A percentile compares a stretch with the other conserved stretches of the same genome.
Conservation (phyloP, 495 filamentous ascomycete species). For the Penicillium bovifimosum region DNA sequence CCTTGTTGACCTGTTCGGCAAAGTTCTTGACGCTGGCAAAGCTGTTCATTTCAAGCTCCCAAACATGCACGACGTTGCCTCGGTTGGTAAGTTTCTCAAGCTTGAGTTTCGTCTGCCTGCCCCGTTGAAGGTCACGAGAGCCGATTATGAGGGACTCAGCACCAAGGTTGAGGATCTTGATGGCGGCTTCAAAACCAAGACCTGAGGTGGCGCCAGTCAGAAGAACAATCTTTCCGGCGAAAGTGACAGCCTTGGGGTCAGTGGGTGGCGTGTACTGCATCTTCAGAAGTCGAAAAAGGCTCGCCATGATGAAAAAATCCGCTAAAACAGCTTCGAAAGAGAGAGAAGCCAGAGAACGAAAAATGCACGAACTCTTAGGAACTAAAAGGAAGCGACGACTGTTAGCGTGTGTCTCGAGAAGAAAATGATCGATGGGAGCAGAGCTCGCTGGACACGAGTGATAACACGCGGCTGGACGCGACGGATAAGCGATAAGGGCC, state of each 20-base stretch:
- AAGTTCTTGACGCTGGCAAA: constrained; percentile 48
- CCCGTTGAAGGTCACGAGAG: constrained; percentile 38
- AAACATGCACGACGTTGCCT: constrained; percentile 42
- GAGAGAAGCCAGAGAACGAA: neutral
- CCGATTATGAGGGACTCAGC: constrained; percentile 40
- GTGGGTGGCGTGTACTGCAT: constrained; percentile 35
- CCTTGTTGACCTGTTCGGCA: constrained; percentile 33
- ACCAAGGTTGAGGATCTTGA: constrained; percentile 41
- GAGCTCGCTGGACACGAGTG: too few relatives aligned
- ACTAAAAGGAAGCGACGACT: too few relatives aligned
- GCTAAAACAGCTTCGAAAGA: neutral
- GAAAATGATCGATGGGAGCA: too few relatives aligned
- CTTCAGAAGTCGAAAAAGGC: constrained; percentile 34
- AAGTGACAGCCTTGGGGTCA: constrained; percentile 32
- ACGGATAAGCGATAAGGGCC: neutral
- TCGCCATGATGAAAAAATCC: constrained; percentile 25
- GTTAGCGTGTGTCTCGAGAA: too few relatives aligned
- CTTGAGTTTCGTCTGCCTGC: constrained; percentile 38
- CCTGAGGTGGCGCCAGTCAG: constrained; percentile 53
- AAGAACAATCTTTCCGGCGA: constrained; percentile 47
- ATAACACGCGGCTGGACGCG: too few relatives aligned
- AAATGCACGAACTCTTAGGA: neutral
- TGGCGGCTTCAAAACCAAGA: constrained; percentile 44
- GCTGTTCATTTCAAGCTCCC: constrained; percentile 50
- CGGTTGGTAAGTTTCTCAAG: constrained; percentile 43